Evolutionary conservation across 2,329 filamentous ascomycete genomes (phyloP).

Genomic region (Curvularia verruculosa): DNA sequence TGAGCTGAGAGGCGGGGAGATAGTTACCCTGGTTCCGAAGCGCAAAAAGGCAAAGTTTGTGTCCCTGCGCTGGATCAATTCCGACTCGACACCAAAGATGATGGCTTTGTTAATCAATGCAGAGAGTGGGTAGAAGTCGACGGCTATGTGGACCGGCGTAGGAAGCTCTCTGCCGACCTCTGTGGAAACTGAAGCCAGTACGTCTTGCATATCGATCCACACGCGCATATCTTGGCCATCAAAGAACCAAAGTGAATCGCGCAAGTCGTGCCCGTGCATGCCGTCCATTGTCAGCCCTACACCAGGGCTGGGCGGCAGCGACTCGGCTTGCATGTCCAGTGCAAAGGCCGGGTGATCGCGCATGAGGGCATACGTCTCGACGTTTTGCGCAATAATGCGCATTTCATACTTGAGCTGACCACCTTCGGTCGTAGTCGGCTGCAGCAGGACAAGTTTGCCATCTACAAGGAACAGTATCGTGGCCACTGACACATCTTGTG

Average conservation of each 20-base stretch:
- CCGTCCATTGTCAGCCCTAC: conserved; percentile 54
- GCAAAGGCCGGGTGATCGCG: conserved; percentile 72
- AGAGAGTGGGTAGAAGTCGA: conserved; percentile 96
- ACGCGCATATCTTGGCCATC: conserved; percentile 84
- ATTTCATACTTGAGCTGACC: conserved; percentile 96
- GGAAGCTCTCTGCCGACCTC: conserved; percentile 74
- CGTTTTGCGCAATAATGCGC: conserved; percentile 93
- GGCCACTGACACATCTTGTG: conserved; percentile 90
- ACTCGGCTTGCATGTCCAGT: conserved; percentile 56
- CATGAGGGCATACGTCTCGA: conserved; percentile 94
- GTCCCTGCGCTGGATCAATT: conserved; percentile 90
- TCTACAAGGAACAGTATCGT: conserved; percentile 97
- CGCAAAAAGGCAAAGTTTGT: conserved; percentile 89
- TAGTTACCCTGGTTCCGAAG: conserved; percentile 80
- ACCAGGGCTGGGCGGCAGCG: conserved; percentile 57
- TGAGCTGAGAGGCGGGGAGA: conserved; percentile 5
- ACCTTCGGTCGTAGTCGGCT: conserved; percentile 81
- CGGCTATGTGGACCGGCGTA: conserved; percentile 73
- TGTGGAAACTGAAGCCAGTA: conserved; percentile 72
- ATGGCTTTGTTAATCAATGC: conserved; percentile 88
- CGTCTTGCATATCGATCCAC: conserved; percentile 87
- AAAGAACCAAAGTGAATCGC: conserved; percentile 93
- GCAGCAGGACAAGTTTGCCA: conserved; percentile 90
- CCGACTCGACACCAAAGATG: conserved; percentile 86
- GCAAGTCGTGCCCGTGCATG: conserved; percentile 64